Conservation (phyloP, 2,329 filamentous ascomycete genomes). For the Talaromyces sp. region DNA sequence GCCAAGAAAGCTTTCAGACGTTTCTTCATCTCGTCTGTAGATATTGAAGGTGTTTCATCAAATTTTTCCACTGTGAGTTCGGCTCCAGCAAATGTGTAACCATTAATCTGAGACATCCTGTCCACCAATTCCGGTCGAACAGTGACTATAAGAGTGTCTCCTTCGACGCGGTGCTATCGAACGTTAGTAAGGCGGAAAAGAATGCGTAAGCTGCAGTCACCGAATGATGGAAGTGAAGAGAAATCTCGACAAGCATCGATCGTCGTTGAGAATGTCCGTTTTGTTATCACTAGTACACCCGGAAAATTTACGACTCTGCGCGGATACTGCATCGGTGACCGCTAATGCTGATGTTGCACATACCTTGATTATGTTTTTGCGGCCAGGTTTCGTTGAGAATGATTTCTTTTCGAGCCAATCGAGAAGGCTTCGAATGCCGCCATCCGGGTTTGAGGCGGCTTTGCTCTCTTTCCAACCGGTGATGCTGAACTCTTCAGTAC, state of each 20-base stretch:
- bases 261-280: slow-evolving; percentile 44
- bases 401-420: slow-evolving; percentile 70
- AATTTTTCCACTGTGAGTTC: slow-evolving; percentile 55
- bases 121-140: slow-evolving; percentile 62
- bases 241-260: slow-evolving; percentile 31
- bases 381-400: slow-evolving; percentile 50
- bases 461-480: slow-evolving; percentile 66
- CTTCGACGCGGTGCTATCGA: slow-evolving; percentile 65
- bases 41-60: slow-evolving; percentile 33
- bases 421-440: slow-evolving; percentile 63
- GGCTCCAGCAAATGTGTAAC: slow-evolving; percentile 65
- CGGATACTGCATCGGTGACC: slow-evolving; percentile 34
- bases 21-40: slow-evolving; percentile 59
- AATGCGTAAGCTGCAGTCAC: slow-evolving; percentile 42
- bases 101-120: slow-evolving; percentile 65
- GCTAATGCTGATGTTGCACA: slow-evolving; percentile 51
- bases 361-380: slow-evolving; percentile 73
- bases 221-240: slow-evolving; percentile 34
- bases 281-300: slow-evolving; percentile 40
- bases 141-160: slow-evolving; percentile 66
- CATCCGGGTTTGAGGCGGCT: slow-evolving; percentile 62
- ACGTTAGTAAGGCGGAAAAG: slow-evolving; percentile 63
- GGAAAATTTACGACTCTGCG: slow-evolving; percentile 15
- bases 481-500: slow-evolving; percentile 44
- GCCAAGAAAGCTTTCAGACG: slow-evolving; percentile 69